phyloP scores from a whole-genome alignment of 2,329 filamentous ascomycete genomes.

The Diaporthe helianthi region DNA sequence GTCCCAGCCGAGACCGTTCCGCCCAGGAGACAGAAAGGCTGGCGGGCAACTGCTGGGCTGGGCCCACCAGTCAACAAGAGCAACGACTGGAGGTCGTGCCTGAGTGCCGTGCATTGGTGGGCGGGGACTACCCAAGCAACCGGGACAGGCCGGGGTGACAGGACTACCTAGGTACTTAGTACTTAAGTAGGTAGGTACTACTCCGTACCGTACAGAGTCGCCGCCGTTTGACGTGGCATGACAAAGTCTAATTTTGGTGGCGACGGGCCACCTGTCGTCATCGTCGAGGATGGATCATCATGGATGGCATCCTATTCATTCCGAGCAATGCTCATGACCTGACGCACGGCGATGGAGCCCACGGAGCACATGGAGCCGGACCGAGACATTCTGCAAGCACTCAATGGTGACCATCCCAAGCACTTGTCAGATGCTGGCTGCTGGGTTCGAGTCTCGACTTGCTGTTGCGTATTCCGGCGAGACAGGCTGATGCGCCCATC shows the following conservation, averaged over 20 bases:
- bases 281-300: not conserved
- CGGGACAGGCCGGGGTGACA: constrained; percentile 24
- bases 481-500: constrained; percentile 3
- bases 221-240: constrained; percentile 26
- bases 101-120: constrained; percentile 15
- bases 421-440: constrained; percentile 10
- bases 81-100: constrained; percentile 19
- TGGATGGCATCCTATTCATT: not conserved
- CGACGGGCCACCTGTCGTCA: constrained; percentile 1
- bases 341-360: constrained; percentile 6
- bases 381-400: not conserved
- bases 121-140: constrained; percentile 22
- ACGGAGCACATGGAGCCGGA: constrained; percentile 1
- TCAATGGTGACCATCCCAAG: not conserved
- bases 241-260: constrained; percentile 15
- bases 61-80: constrained; percentile 10
- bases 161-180: too few relatives aligned
- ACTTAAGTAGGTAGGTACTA: too few relatives aligned
- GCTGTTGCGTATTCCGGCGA: not conserved
- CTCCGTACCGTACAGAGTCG: too few relatives aligned
- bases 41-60: too few relatives aligned
- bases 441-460: not conserved
- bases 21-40: not conserved
- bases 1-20: constrained; percentile 3
- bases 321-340: constrained; percentile 6